Evolutionary conservation across 2,329 filamentous ascomycete genomes (phyloP), one percentile per base, ranked within the genome.

Genomic region (Cercospora nicotianae): DNA sequence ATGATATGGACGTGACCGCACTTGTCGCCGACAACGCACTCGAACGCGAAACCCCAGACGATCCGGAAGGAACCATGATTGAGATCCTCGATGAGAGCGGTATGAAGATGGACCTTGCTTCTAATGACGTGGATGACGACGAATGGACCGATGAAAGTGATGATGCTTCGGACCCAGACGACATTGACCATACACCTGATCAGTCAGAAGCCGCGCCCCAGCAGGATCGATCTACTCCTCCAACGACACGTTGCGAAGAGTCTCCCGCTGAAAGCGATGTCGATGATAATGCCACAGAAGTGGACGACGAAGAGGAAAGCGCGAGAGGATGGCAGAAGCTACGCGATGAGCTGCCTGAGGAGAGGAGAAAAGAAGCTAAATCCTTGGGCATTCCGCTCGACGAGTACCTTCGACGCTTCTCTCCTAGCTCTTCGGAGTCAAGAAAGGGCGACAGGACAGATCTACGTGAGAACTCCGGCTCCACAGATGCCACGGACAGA

Each of bases 81-180:
- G 76, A 77, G 60, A 69, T 76, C 13, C 18, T 76, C 13, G 69
- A 74, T 33, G 75, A 77, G 30, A 67, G 74, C 61, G 75, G 73
- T 12, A 69, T 63, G 5, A 57, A 42, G 23, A 42, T 64, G 18
- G 69, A 74, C 1, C 65, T 58, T 36, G 66, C 60, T 16, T 69
- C 69, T 30, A 59, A 67, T 20, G 65, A 67, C 28, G 57, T 67
- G 8, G 69, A 68, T 20, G 72, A 72, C 57, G 68, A 71, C 26
- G 73, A 77, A 10, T 73, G 73, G 60, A 72, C 70, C 53, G 75
- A 76, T 61, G 71, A 70, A 39, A 72, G 69, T 33, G 66, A 58
- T n/a, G 31, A 23, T 3, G 23, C 33, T 16, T 16, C 62, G 28
- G 53, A 64, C n/a, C n/a, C 36, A n/a, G 60, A 62, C 7, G 26